A percentile compares a stretch with the other conserved stretches of the same genome.
These are phyloP conservation scores for Musa acuminata DNA, from an alignment of 176 grass and related monocot genomes.

Conservation along the genomic window DNA sequence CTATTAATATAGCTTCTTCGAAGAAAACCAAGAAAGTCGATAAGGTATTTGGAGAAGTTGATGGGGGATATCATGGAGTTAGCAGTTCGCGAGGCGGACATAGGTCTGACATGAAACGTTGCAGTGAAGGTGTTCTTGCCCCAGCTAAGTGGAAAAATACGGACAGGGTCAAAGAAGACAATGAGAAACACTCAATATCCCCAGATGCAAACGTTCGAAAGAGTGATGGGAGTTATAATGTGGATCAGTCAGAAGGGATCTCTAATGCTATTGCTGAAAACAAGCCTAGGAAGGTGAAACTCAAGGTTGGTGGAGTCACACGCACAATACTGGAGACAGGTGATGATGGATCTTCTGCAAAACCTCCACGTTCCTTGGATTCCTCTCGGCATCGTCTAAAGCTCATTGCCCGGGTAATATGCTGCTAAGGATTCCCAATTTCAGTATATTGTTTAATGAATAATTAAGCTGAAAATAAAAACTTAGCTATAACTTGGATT, in stretches of 20 bases:
- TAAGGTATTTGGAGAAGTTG: conserved; percentile 10
- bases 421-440: not conserved
- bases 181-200: conserved; percentile 21
- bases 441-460: not conserved
- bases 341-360: conserved; percentile 24
- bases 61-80: conserved; percentile 11
- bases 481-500: not conserved
- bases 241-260: not conserved
- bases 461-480: not conserved
- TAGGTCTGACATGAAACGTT: conserved; percentile 15
- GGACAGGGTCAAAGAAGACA: conserved; percentile 29
- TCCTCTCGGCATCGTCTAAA: conserved; percentile 27
- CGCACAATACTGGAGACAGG: conserved; percentile 18
- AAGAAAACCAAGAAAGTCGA: conserved; percentile 10
- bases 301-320: conserved; percentile 54
- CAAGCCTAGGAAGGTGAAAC: conserved; percentile 56
- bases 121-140: conserved; percentile 25
- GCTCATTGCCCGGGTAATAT: conserved; percentile 26
- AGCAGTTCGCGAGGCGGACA: not conserved
- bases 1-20: conserved; percentile 2
- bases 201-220: conserved; percentile 18
- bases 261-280: conserved; percentile 12
- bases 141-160: conserved; percentile 19
- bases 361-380: conserved; percentile 31
- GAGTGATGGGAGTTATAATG: conserved; percentile 7